Base-by-base conservation (phyloP, 129 eudicot species). In the Ambrosia trifida region DNA sequence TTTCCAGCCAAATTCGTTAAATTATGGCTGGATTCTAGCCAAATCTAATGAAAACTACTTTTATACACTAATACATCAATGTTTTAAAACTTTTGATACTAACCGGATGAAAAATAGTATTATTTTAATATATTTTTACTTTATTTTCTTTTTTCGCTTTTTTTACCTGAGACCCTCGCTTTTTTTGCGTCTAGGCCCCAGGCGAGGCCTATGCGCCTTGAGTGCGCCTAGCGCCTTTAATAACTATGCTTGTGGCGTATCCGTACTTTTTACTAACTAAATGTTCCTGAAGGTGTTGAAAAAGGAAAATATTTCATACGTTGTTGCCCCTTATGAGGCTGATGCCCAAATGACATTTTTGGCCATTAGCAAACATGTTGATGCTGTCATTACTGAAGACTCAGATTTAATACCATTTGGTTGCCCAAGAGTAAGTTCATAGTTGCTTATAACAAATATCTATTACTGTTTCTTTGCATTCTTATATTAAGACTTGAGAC, bases 301-400 rank as follows among this genome's bases (percentile, higher is more conserved):
- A 36, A 83, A 78, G 76, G 96, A 94, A 77, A 84, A 85, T 64
- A 77, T 94, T 11, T 64, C 78, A 62, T 94, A 87, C 33, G 80
- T 94, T 35, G 99, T 94, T 64, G 99, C 97, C 50, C 99, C 99
- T 44, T 94, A 94, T 58, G 99, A 94, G 75, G 99, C 97, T 68
- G 99, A 94, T 84, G 99, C 99, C 47, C 97, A 94, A 80, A 90
- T 94, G 97, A 90, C 99, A 45, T 90, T 87, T 78, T 72, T 94
- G 82, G 99, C 99, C 40, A 44, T 86, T 64, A 85, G 78, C 89
- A 86, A 88, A 63, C 87, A 83, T 62, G 99, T 94, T 56, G 99
- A 90, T 65, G 99, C 91, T 61, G 94, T 94, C n/a, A 89, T 94
- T 53, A 94, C 99, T 0, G 99, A 94, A 83, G 99, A 94, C 79